Base-by-base conservation (phyloP, 495 filamentous ascomycete species). In the Cercophora sp. region DNA sequence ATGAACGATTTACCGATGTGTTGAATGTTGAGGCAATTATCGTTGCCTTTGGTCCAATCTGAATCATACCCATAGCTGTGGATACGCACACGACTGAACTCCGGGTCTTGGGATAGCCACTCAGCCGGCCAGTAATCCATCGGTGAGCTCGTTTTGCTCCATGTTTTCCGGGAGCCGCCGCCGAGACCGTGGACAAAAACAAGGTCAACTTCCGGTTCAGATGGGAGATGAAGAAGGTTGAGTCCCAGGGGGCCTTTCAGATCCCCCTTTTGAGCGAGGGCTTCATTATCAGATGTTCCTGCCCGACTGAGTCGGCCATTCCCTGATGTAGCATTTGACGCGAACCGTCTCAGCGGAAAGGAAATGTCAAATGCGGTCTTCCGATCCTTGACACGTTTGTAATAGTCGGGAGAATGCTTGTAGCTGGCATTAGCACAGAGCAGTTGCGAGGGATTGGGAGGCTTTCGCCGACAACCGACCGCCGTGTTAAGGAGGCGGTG, bases 21-120 rank as follows among this genome's bases (percentile, higher is more conserved):
- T 27, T 64, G 52, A n/a, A 66, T 47, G 18, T 55, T 64, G 1
- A 66, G 44, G 10, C 25, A 51, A 34, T 37, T 55, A 2, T 42
- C 36, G 9, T 52, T 51, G 5, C 26, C 36, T 5, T 52, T 52
- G 1, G 34, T 27, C 48, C 54, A 67, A 34, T 66, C 55, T 2
- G 61, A 58, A 40, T 56, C 39, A 41, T 67, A 68, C n/a, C 65
- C 65, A 31, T 54, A 68, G 13, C 35, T 63, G 39, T 64, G 61
- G 16, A 68, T 59, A 6, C 63, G 51, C 2, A 55, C 64, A 42
- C 57, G 31, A 47, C 48, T 44, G 45, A 68, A 64, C 4, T 19
- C 64, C 4, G 58, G 44, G n/a, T 68, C 63, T 9, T 46, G 49
- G 13, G 65, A 62, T 4, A 68, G 53, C 65, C 65, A 68, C 24